Evolutionary conservation across 1,139 yeast genomes (phyloP).

Genomic region (Blastobotrys aristatus): DNA sequence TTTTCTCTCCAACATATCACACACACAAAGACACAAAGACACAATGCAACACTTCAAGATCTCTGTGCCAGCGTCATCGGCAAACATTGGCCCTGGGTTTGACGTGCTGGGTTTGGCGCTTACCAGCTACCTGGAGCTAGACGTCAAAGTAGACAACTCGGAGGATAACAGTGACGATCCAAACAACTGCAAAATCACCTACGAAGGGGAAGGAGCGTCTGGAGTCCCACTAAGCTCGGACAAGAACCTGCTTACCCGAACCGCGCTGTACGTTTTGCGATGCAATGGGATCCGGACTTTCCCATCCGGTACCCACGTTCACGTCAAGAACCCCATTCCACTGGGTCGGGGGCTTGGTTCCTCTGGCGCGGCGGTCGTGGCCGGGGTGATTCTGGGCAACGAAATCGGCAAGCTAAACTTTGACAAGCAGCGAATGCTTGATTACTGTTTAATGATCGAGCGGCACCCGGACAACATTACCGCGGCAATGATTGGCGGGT

Average conservation of each 20-base stretch:
- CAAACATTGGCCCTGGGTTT: slow-evolving; percentile 97
- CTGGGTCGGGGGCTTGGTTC: slow-evolving; percentile 96
- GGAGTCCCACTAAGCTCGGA: slow-evolving; percentile 74
- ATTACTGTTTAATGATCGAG: slow-evolving; percentile 93
- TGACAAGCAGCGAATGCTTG: slow-evolving; percentile 77
- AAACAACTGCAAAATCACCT: slow-evolving; percentile 62
- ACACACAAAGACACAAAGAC: too few relatives aligned
- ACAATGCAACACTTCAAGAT: slow-evolving; percentile 36
- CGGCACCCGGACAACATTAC: slow-evolving; percentile 98
- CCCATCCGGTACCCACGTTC: slow-evolving; percentile 79
- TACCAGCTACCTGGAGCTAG: slow-evolving; percentile 62
- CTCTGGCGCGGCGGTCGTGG: slow-evolving; percentile 98
- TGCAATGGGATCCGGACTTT: slow-evolving; percentile 70
- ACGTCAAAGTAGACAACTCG: slow-evolving; percentile 57
- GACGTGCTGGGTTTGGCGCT: slow-evolving; percentile 93
- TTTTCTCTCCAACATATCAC: too few relatives aligned
- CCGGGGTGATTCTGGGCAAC: slow-evolving; percentile 90
- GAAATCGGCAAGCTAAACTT: slow-evolving; percentile 71
- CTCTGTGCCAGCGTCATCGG: slow-evolving; percentile 93
- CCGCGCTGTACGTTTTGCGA: slow-evolving; percentile 85
- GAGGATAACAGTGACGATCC: slow-evolving; percentile 48
- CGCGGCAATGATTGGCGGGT: slow-evolving; percentile 99
- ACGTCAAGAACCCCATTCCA: slow-evolving; percentile 86
- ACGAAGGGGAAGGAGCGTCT: slow-evolving; percentile 73
- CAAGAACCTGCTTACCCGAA: slow-evolving; percentile 79